Percentiles rank a stretch among this genome's conserved stretches.
phyloP scores from a whole-genome alignment of 2,329 filamentous ascomycete genomes.

The Alternaria hordeiaustralica region DNA sequence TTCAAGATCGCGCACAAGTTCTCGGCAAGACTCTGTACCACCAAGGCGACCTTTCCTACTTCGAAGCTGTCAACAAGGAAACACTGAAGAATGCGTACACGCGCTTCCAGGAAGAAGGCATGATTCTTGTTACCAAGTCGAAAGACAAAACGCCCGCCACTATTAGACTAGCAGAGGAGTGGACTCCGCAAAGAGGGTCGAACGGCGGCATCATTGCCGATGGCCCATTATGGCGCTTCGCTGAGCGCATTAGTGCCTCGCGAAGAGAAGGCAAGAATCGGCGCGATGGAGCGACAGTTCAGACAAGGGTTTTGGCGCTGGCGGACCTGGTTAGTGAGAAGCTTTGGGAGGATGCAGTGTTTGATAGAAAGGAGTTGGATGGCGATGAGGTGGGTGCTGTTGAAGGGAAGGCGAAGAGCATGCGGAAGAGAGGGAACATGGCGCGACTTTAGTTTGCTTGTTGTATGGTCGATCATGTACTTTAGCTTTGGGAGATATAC shows the following conservation, averaged over 20 bases:
- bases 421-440: conserved; percentile 43
- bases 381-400: conserved; percentile 14
- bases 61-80: conserved; percentile 98
- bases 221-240: conserved; percentile 89
- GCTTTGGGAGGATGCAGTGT: conserved; percentile 64
- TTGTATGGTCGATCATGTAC: background rate
- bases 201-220: conserved; percentile 68
- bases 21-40: conserved; percentile 96
- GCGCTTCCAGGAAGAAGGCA: conserved; percentile 88
- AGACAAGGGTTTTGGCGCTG: conserved; percentile 77
- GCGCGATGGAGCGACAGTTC: conserved; percentile 89
- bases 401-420: conserved; percentile 32
- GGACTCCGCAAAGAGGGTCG: conserved; percentile 69
- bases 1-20: conserved; percentile 81
- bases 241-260: conserved; percentile 81
- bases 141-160: conserved; percentile 69
- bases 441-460: conserved; percentile 35
- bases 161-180: conserved; percentile 74
- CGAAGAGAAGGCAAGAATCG: conserved; percentile 94
- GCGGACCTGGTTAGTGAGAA: conserved; percentile 74
- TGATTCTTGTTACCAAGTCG: conserved; percentile 73
- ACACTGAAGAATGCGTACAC: conserved; percentile 92
- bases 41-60: conserved; percentile 95
- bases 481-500: background rate
- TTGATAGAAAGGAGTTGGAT: conserved; percentile 10